Evolutionary conservation across 768 basidiomycete genomes (phyloP).

Genomic region (Tulasnella calospora): DNA sequence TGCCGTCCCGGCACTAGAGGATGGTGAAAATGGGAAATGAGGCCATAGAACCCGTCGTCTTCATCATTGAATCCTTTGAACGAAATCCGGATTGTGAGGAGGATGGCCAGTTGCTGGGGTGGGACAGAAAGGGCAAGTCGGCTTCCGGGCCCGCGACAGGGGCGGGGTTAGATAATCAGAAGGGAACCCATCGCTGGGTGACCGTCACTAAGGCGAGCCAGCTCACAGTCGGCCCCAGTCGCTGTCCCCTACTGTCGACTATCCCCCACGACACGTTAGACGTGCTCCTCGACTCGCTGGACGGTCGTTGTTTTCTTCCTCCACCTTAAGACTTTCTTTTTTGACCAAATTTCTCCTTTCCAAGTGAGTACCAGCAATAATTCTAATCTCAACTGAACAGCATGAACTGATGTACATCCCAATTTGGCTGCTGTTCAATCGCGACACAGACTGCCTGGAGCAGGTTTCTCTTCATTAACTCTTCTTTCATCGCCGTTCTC

Average conservation of each 20-base stretch:
- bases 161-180: not conserved
- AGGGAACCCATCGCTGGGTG: not conserved
- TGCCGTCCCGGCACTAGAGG: not conserved
- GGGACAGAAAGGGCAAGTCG: not conserved
- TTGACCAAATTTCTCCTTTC: not conserved
- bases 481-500: not conserved
- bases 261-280: not conserved
- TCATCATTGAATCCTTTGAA: not conserved
- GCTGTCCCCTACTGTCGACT: not conserved
- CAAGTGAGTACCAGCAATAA: not conserved
- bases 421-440: not conserved
- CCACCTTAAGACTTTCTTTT: not conserved
- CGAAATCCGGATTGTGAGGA: not conserved
- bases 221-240: not conserved
- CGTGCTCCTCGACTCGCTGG: conserved; percentile 6
- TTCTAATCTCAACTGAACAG: not conserved
- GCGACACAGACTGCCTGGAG: not conserved
- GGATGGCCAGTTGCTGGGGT: not conserved
- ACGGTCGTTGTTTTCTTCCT: not conserved
- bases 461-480: not conserved
- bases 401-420: not conserved
- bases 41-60: not conserved
- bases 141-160: not conserved
- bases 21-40: not conserved
- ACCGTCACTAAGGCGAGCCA: not conserved